Conservation (phyloP, 148 eudicot species). For the Gaultheria prostrata region DNA sequence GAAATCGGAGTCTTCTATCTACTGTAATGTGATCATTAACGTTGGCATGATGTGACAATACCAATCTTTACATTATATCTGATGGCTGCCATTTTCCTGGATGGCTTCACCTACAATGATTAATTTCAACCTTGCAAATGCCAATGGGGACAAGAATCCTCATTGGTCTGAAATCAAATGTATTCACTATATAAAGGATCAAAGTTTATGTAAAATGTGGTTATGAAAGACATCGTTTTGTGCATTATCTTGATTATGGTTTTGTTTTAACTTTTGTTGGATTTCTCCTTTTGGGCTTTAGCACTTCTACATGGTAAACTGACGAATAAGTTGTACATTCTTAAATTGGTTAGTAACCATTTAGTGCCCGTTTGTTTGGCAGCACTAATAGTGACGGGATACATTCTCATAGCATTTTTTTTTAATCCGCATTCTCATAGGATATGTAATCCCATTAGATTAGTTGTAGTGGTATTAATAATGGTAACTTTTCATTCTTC, state of each 20-base stretch:
- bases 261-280: not conserved
- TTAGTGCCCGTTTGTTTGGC: no score
- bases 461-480: no score
- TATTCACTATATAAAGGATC: not conserved
- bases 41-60: not conserved
- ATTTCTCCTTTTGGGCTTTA: not conserved
- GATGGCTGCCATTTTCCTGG: not conserved
- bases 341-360: not conserved
- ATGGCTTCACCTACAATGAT: not conserved
- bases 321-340: not conserved
- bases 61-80: not conserved
- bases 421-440: no score
- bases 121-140: not conserved
- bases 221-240: not conserved
- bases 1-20: not conserved
- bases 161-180: not conserved
- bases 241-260: not conserved
- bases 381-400: no score
- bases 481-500: no score
- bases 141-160: not conserved
- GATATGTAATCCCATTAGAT: no score
- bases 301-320: not conserved
- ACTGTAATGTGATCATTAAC: not conserved
- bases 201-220: not conserved
- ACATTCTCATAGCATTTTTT: no score